Conservation (phyloP, 164 flowering plant genomes). For the Umbellularia californica region DNA sequence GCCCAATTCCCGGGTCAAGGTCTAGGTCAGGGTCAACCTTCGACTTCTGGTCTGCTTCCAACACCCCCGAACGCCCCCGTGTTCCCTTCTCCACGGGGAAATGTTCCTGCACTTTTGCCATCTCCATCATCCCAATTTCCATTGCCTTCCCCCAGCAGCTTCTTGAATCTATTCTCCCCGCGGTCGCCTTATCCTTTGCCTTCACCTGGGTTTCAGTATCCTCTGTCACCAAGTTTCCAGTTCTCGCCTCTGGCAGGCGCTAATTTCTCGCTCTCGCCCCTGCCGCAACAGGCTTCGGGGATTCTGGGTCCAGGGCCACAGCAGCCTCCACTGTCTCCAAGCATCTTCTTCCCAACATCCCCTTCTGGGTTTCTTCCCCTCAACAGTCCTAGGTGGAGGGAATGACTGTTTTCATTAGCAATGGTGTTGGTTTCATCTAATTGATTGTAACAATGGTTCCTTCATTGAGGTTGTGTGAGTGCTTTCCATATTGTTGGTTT, state of each 20-base stretch:
- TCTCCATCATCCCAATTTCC: conserved; percentile 59
- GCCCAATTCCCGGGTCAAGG: conserved; percentile 4
- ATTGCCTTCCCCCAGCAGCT: conserved; percentile 77
- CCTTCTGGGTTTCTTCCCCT: conserved; percentile 74
- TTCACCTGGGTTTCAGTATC: conserved; percentile 74
- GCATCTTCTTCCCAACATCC: conserved; percentile 60
- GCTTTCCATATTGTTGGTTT: conserved; percentile 3
- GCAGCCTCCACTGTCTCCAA: conserved; percentile 62
- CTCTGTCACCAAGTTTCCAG: conserved; percentile 63
- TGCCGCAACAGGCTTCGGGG: conserved; percentile 48
- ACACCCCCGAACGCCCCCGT: conserved; percentile 35
- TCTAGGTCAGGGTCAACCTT: conserved; percentile 18
- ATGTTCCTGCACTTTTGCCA: conserved; percentile 56
- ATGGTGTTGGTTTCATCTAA: not conserved
- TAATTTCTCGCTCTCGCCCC: conserved; percentile 49
- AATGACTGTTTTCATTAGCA: conserved; percentile 18
- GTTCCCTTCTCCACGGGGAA: conserved; percentile 53
- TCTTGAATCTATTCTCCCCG: conserved; percentile 60
- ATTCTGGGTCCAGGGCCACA: conserved; percentile 93
- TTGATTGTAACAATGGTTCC: not conserved
- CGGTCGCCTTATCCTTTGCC: conserved; percentile 74
- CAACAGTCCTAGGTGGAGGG: conserved; percentile 87
- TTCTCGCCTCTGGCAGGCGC: conserved; percentile 50
- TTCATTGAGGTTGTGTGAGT: not conserved
- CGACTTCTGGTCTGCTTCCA: conserved; percentile 53